Conservation (phyloP, 345 rosid species). For the Nephelium lappaceum region DNA sequence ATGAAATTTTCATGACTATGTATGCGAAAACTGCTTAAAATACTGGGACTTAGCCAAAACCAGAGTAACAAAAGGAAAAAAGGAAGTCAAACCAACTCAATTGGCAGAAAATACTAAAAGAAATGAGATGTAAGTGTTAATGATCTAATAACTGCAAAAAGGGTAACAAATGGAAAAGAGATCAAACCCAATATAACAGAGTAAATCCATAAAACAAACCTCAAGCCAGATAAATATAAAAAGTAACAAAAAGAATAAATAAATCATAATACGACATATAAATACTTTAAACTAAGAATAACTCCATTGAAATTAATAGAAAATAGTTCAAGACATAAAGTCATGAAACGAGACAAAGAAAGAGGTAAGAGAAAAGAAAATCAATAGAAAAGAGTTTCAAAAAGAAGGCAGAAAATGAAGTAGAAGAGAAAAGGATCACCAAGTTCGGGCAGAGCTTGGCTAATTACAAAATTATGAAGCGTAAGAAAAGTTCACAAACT, state of each 20-base stretch:
- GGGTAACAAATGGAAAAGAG: neutral
- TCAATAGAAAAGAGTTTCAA: neutral
- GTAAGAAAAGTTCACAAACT: conserved; percentile 24
- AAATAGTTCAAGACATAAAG: conserved; percentile 1
- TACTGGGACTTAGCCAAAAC: neutral
- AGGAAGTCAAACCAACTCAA: neutral
- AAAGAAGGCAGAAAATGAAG: conserved; percentile 7
- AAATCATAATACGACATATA: neutral
- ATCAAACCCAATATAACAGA: neutral
- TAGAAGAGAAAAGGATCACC: conserved; percentile 13
- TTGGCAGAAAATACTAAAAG: neutral
- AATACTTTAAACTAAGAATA: too few species aligned
- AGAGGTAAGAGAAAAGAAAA: neutral
- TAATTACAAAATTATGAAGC: conserved; percentile 18
- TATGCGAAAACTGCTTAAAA: neutral
- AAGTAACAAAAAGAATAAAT: neutral
- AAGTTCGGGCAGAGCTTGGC: conserved; percentile 18
- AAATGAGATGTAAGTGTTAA: neutral
- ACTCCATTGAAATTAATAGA: conserved; percentile 6
- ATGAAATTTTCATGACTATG: neutral
- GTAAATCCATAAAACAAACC: neutral
- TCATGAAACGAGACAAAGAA: neutral
- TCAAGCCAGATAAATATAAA: neutral
- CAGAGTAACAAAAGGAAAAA: neutral
- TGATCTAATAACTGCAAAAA: neutral